Base-by-base conservation (phyloP, 1,139 yeast species). In the Magnusiomyces suaveolens region DNA sequence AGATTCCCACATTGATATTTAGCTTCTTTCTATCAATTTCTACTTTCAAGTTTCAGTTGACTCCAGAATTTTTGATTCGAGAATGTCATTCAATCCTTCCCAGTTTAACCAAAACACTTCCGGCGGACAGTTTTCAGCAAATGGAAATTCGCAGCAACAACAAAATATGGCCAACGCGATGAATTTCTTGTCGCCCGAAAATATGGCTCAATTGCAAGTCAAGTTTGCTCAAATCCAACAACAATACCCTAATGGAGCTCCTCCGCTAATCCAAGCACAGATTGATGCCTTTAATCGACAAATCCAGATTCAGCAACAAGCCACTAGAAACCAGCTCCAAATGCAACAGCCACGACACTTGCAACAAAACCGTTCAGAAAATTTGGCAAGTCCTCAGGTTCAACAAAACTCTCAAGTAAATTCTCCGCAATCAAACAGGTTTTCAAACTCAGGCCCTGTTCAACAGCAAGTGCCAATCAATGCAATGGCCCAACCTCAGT, bases 221-320 rank as follows among this genome's bases (percentile, higher is more conserved):
- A 20, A 20, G 47, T 44, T 44, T 44, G 16, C 14, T 3, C 47
- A 44, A 23, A 44, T 44, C 20, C 47, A 44, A 4, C 47, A 44
- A 23, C 47, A 44, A 25, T 44, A n/a, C 24, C 47, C 47, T 2
- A 44, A 44, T 23, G 47, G 47, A 14, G 33, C 29, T 3, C 47
- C 47, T 8, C 36, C 6, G 12, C 12, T 8, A 29, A 29, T 12
- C 36, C 36, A 29, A 29, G 36, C 36, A 29, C 36, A 29, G 12
- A 29, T 8, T 8, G 36, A 6, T 29, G 36, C 36, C 36, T 29
- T 23, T 6, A 39, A 23, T 8, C 48, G 25, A 33, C 55, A 52
- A 41, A 32, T 21, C 49, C 53, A 52, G 16, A 57, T 48, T 32
- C 55, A 50, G 18, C 61, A 56, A 26, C 60, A 48, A 18, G 48